These are phyloP conservation scores for Sporisorium reilianum DNA, from an alignment of 1,284 basidiomycete species.

Conservation along the genomic window DNA sequence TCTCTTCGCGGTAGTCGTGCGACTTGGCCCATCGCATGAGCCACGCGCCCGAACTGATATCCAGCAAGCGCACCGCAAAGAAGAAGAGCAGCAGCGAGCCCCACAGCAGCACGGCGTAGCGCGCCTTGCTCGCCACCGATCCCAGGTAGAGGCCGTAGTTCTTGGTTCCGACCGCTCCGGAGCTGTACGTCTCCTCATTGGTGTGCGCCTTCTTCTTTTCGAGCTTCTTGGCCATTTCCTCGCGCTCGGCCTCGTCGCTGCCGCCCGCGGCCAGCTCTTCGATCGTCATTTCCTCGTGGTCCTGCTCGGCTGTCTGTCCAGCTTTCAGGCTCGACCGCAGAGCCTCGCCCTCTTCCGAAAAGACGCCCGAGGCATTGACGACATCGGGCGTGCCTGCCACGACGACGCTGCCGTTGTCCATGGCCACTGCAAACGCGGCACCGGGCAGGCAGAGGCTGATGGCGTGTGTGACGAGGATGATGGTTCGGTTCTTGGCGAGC, in stretches of 20 bases:
- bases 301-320: slow-evolving; percentile 22
- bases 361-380: slow-evolving; percentile 51
- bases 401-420: slow-evolving; percentile 80
- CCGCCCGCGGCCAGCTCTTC: slow-evolving; percentile 60
- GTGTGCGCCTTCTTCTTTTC: slow-evolving; percentile 58
- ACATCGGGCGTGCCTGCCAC: slow-evolving; percentile 76
- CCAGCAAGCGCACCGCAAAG: slow-evolving; percentile 52
- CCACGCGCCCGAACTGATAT: slow-evolving; percentile 64
- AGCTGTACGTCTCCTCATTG: slow-evolving; percentile 64
- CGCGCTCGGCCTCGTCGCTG: slow-evolving; percentile 54
- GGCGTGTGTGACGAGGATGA: slow-evolving; percentile 88
- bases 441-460: slow-evolving; percentile 80
- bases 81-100: slow-evolving; percentile 52
- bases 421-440: slow-evolving; percentile 77
- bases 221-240: slow-evolving; percentile 54
- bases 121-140: slow-evolving; percentile 41
- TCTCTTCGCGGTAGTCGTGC: slow-evolving; percentile 50
- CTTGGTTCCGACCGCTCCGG: slow-evolving; percentile 56
- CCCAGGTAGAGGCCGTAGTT: slow-evolving; percentile 65
- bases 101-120: slow-evolving; percentile 57
- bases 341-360: slow-evolving; percentile 51
- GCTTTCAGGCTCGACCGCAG: slow-evolving; percentile 42
- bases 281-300: slow-evolving; percentile 50
- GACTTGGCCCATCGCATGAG: slow-evolving; percentile 65
- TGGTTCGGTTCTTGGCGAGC: slow-evolving; percentile 77